Percentiles rank a stretch among this genome's conserved stretches.
phyloP scores from a whole-genome alignment of 1,139 yeast species.

The Pichia norvegensis region DNA sequence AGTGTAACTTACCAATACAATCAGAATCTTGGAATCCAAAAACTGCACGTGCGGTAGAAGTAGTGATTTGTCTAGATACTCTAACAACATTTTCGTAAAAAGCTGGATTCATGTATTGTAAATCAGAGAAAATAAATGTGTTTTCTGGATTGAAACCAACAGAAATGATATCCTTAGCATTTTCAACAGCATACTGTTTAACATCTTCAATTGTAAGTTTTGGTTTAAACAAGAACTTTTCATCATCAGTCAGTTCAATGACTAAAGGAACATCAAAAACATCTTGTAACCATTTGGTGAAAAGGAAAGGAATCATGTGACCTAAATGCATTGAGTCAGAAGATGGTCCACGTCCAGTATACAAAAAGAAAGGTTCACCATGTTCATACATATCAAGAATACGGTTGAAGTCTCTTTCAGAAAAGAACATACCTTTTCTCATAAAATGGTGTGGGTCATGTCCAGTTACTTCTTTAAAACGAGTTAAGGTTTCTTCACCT shows the following conservation, averaged over 20 bases:
- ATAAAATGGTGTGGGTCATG: conserved; percentile 87
- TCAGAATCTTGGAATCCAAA: conserved; percentile 95
- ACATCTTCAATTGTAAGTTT: conserved; percentile 85
- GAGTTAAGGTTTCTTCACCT: conserved; percentile 57
- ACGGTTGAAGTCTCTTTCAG: conserved; percentile 76
- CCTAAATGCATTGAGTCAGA: conserved; percentile 95
- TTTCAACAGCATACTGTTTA: conserved; percentile 65
- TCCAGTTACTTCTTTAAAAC: conserved; percentile 81
- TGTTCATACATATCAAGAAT: conserved; percentile 87
- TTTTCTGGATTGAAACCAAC: conserved; percentile 92
- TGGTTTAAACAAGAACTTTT: conserved; percentile 90
- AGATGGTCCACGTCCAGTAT: conserved; percentile 98
- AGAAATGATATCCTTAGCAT: conserved; percentile 89
- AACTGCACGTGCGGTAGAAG: conserved; percentile 94
- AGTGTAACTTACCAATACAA: conserved; percentile 89
- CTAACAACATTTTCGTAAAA: conserved; percentile 92
- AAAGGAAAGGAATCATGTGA: conserved; percentile 90
- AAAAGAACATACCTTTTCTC: conserved; percentile 87
- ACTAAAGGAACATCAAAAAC: conserved; percentile 97
- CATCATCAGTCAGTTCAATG: conserved; percentile 94
- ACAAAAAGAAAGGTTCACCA: conserved; percentile 90
- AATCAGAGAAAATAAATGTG: conserved; percentile 90
- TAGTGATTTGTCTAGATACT: conserved; percentile 91
- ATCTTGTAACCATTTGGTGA: conserved; percentile 97
- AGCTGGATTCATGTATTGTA: conserved; percentile 87